Base-by-base conservation (phyloP, 768 basidiomycete species). In the Boletus fagicola region DNA sequence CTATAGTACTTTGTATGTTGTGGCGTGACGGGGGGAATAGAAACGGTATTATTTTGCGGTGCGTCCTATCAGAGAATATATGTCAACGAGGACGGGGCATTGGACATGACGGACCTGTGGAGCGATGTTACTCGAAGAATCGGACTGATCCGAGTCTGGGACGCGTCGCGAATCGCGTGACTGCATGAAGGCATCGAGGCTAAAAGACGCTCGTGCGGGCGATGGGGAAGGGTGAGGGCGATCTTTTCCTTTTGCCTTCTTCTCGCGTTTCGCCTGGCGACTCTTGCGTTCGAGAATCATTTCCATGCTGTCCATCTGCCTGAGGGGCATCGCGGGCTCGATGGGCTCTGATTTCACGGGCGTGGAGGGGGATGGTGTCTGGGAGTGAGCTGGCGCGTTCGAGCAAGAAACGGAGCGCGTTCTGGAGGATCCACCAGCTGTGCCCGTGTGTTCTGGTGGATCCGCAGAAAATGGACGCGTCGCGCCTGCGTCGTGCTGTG, bases 271-370 rank as follows among this genome's bases (percentile, higher is more conserved):
- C 55, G 69, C 79, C 59, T 80, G 82, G 54, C 84, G 79, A 57
- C 70, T 77, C 68, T 88, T 86, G 45, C 86, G 81, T 69, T 90
- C 89, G 59, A 91, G 80, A 42, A 91, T 82, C 74, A 82, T 74
- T 60, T 91, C 86, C 89, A 91, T 90, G 67, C 80, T 88, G 61
- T 87, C 86, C 72, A 83, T 82, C 36, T 80, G 83, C 31, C 86
- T 82, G 24, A 77, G 69, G 13, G 83, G 79, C 51, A 80, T 68
- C 44, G 74, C 51, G 24, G 68, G 70, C 55, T 88, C 86, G 46
- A 72, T 65, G 10, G 82, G 81, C 65, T 88, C 87, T 1, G 79
- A 73, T 70, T 89, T 88, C 60, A 88, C 78, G 26, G 86, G 85
- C 1, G 85, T 85, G 35, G 74, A 74, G 13, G 84, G 82, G 13